These are phyloP conservation scores for Mesotaenium endlicherianum DNA, from an alignment of 139 green algal genomes.

Conservation along the genomic window DNA sequence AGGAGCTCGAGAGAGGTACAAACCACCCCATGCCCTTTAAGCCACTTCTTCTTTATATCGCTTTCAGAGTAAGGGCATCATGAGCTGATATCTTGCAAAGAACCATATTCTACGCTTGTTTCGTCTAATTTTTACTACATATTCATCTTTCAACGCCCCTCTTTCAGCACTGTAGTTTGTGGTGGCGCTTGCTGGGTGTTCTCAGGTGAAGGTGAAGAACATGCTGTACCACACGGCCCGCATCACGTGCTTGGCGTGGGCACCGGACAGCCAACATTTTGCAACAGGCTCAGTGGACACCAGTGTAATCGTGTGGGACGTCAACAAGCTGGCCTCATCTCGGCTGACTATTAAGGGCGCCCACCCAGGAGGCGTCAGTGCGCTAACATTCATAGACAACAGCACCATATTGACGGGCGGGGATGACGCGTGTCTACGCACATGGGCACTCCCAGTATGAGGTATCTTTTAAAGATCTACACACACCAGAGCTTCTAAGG, in stretches of 20 bases:
- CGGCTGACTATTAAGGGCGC: conserved; percentile 46
- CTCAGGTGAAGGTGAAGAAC: conserved; percentile 49
- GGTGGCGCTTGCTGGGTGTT: too few relatives aligned
- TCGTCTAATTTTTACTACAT: too few relatives aligned
- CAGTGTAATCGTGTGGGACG: conserved; percentile 50
- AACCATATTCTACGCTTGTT: too few relatives aligned
- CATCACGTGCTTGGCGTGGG: conserved; percentile 51
- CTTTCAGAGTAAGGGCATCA: too few relatives aligned
- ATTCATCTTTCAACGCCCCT: too few relatives aligned
- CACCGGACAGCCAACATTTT: conserved; percentile 16
- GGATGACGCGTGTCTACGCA: conserved; percentile 43
- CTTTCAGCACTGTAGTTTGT: too few relatives aligned
- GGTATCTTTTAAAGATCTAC: too few relatives aligned
- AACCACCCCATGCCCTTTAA: too few relatives aligned
- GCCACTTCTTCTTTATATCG: too few relatives aligned
- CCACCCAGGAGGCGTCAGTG: conserved; percentile 41
- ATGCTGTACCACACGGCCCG: conserved; percentile 54
- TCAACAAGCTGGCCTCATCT: conserved; percentile 26
- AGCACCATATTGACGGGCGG: conserved; percentile 31
- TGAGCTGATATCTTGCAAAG: too few relatives aligned
- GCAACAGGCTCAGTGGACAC: conserved; percentile 55
- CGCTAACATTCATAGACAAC: conserved; percentile 28
- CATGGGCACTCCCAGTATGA: conserved; percentile 42
- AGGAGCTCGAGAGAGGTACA: conserved; percentile 34
- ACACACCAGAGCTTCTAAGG: too few relatives aligned